Base-by-base conservation (phyloP, 371 early-diverging fungal genomes). In the Haplosporangium sp. region DNA sequence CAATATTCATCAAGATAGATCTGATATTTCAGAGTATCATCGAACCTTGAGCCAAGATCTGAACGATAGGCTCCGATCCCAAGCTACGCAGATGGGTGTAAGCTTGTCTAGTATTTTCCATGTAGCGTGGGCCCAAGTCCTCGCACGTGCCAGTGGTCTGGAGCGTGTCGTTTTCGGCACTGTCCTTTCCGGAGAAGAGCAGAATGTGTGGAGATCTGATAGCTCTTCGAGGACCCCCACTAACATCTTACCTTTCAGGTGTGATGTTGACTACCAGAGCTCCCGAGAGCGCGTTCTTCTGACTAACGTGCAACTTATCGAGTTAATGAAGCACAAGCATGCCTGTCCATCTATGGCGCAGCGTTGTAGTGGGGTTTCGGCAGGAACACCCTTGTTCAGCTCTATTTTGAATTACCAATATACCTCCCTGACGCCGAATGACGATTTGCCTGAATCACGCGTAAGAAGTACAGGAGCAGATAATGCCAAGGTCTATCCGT, bases 311-410 rank as follows among this genome's bases (percentile, higher is more conserved):
- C 13, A 27, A 4, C 61, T 42, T 8, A 10, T 10, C 5, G 42
- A 8, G 8, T 10, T 70, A 15, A 39, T 65, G 13, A n/a, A 53
- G 53, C 17, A 81, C 62, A 67, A 74, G 55, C 59, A 68, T 50
- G 65, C 55, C 61, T 27, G 53, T 58, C 50, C 56, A 58, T 59
- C 62, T 1, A n/a, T 60, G 65, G 77, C 48, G 65, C 84, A 69
- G 58, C 71, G 62, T 9, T 45, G 58, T 59, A 42, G 64, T n/a
- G 20, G 20, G 17, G 20, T 20, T 52, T 17, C 52, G 6, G 52
- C 15, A n/a, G 19, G 52, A 11, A 57, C 19, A 20, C 50, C 20
- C 27, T 34, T 52, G 17, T 52, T 52, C 52, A n/a, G 52, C 15
- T 7, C 11, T 7, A 5, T 52, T 5, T 20, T 52, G 15, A 52